phyloP scores from a whole-genome alignment of 2,329 filamentous ascomycete genomes.

The Sarocladium kiliense region DNA sequence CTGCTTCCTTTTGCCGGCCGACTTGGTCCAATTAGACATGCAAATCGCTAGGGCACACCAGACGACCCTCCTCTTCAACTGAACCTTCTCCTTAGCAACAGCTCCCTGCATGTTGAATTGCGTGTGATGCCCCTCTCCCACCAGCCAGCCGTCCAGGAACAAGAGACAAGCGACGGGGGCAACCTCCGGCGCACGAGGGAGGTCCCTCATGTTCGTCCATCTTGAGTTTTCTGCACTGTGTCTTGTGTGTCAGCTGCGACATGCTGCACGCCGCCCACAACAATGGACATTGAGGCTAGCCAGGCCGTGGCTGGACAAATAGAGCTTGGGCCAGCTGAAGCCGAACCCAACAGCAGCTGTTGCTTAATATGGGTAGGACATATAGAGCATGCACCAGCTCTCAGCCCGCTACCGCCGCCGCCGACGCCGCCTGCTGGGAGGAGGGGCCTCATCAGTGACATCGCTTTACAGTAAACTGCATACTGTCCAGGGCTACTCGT shows the following conservation, averaged over 20 bases:
- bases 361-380: no score
- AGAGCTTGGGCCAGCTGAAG: neutral
- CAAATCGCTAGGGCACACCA: neutral
- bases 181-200: neutral
- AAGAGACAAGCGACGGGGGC: neutral
- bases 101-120: slow-evolving; percentile 8
- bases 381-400: no score
- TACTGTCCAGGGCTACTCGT: neutral
- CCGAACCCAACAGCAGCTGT: neutral
- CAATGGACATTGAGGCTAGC: neutral
- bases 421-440: no score
- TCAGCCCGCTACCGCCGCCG: neutral
- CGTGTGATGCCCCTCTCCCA: slow-evolving; percentile 1
- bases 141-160: neutral
- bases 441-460: neutral
- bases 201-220: slow-evolving; percentile 4
- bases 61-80: slow-evolving; percentile 2
- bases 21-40: slow-evolving; percentile 6
- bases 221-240: slow-evolving; percentile 5
- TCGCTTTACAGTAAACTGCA: neutral
- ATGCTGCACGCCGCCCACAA: neutral
- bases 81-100: slow-evolving; percentile 7
- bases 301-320: neutral
- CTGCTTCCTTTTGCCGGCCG: neutral
- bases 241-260: slow-evolving; percentile 1